These are phyloP conservation scores for Gymnopilus junonius DNA, from an alignment of 768 basidiomycete genomes.

Conservation along the genomic window DNA sequence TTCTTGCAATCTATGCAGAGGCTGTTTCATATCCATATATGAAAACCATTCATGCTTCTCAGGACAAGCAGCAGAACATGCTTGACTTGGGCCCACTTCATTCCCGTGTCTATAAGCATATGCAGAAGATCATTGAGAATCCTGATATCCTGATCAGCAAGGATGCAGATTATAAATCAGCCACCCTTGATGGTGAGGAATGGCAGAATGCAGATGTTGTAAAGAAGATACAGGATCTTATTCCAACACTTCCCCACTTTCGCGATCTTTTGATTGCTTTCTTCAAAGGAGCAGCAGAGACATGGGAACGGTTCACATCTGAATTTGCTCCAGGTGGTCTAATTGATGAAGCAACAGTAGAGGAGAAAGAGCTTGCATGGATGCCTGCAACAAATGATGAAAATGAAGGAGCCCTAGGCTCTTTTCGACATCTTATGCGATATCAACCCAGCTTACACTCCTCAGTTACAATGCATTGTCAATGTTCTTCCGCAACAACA, in stretches of 20 bases:
- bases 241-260: constrained; percentile 13
- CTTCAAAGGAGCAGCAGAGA: no score
- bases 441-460: no score
- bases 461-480: no score
- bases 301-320: no score
- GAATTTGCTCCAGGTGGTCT: no score
- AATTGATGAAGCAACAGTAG: no score
- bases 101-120: constrained; percentile 15
- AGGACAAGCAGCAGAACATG: constrained; percentile 18
- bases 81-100: constrained; percentile 33
- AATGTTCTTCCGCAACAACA: no score
- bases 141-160: constrained; percentile 10
- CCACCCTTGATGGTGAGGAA: constrained; percentile 6
- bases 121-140: constrained; percentile 21
- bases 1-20: constrained; percentile 27
- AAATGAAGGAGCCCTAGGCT: no score
- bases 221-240: background rate
- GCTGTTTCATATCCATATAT: constrained; percentile 34
- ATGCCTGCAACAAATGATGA: no score
- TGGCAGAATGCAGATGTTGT: constrained; percentile 9
- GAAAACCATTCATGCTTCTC: constrained; percentile 20
- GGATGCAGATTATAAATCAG: background rate
- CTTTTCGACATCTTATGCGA: no score
- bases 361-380: no score
- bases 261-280: no score